Conservation (phyloP, 164 flowering plant genomes). For the Aristolochia fimbriata region DNA sequence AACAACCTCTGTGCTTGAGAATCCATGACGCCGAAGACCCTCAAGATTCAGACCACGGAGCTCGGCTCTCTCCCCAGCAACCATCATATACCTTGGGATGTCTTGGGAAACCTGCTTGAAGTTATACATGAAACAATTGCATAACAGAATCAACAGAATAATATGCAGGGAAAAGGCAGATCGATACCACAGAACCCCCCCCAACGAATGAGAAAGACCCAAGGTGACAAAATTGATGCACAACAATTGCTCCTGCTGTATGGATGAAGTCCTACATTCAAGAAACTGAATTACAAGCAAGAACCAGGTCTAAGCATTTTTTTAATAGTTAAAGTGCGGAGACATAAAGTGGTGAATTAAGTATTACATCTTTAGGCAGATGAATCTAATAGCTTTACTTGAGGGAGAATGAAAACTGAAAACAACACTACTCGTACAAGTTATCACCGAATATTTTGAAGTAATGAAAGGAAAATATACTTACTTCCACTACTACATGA, state of each 20-base stretch:
- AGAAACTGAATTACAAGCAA: background rate
- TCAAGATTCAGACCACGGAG: slow-evolving; percentile 83
- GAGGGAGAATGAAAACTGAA: no score
- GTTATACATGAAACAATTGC: background rate
- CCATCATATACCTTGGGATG: slow-evolving; percentile 88
- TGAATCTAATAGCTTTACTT: no score
- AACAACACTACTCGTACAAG: no score
- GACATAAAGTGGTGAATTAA: no score
- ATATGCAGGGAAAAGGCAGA: background rate
- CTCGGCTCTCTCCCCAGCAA: slow-evolving; percentile 86
- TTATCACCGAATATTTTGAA: no score
- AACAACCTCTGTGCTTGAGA: slow-evolving; percentile 61
- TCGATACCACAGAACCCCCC: slow-evolving; percentile 90
- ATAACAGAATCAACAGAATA: background rate
- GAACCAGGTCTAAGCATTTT: no score
- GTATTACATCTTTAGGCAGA: no score
- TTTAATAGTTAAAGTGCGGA: no score
- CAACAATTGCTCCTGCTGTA: slow-evolving; percentile 77
- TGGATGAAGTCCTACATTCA: slow-evolving; percentile 61
- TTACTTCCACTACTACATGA: slow-evolving; percentile 82
- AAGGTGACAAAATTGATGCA: slow-evolving; percentile 85
- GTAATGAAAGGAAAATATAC: slow-evolving; percentile 12
- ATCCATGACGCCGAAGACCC: slow-evolving; percentile 81
- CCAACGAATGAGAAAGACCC: slow-evolving; percentile 83
- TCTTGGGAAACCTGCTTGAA: slow-evolving; percentile 67